These are phyloP conservation scores for Lentinula novae-zelandiae DNA, from an alignment of 1,284 basidiomycete genomes.

Conservation along the genomic window DNA sequence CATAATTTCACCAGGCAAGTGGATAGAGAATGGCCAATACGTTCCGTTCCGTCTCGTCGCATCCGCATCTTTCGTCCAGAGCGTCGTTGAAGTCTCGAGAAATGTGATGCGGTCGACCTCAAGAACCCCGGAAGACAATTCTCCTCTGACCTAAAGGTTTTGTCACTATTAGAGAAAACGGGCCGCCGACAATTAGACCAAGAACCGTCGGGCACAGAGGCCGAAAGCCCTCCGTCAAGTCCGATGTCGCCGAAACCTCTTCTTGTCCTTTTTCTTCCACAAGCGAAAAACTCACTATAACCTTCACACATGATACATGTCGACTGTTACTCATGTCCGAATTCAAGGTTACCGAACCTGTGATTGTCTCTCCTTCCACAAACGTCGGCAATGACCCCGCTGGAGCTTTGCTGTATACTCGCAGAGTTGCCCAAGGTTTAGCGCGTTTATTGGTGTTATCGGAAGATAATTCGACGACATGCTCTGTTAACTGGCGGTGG, in stretches of 20 bases:
- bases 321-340: slow-evolving; percentile 26
- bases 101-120: slow-evolving; percentile 3
- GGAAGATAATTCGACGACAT: slow-evolving; percentile 10
- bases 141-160: slow-evolving; percentile 10
- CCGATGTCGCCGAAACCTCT: background rate
- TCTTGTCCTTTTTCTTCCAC: background rate
- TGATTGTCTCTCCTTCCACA: slow-evolving; percentile 25
- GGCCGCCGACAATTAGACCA: background rate
- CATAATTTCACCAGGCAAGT: slow-evolving; percentile 28
- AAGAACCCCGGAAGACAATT: background rate
- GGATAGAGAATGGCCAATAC: slow-evolving; percentile 35
- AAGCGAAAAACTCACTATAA: slow-evolving; percentile 9
- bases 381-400: slow-evolving; percentile 26
- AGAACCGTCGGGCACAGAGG: background rate
- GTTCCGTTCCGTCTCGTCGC: slow-evolving; percentile 26
- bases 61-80: slow-evolving; percentile 20
- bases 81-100: slow-evolving; percentile 2
- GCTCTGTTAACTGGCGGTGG: slow-evolving; percentile 10
- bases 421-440: slow-evolving; percentile 31
- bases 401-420: slow-evolving; percentile 25
- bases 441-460: slow-evolving; percentile 17
- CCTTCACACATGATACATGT: slow-evolving; percentile 7
- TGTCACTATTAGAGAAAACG: background rate
- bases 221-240: background rate
- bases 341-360: slow-evolving; percentile 27